Base-by-base conservation (phyloP, 768 basidiomycete species). In the Podaxis sp. region DNA sequence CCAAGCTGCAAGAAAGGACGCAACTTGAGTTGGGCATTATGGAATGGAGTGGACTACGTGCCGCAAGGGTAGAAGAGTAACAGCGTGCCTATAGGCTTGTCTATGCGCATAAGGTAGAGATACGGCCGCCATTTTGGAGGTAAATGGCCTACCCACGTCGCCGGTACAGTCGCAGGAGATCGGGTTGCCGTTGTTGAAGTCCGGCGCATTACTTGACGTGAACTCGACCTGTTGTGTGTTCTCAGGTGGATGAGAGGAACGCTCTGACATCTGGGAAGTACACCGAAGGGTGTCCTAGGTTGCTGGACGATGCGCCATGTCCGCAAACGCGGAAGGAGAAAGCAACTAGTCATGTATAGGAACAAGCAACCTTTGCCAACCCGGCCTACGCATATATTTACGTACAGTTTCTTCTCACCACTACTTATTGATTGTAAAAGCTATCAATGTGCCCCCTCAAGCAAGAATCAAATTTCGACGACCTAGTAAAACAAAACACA, bases 41-140 rank as follows among this genome's bases (percentile, higher is more conserved):
- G 5, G 46, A 14, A 18, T 13, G 27, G 51, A 56, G 28, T 46
- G 4, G 52, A 84, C 88, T 66, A 25, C 59, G 5, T 58, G 97
- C 96, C 84, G 72, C 97, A 98, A 1, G 97, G 97, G 76, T 93
- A 95, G 71, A 90, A 96, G 14, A 99, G 79, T 13, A 99, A 73
- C 48, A 95, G 76, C 0, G 93, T 93, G 35, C 97, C 97, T 61
- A 97, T 98, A 16, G 97, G 96, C 70, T 98, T 99, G 77, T 99
- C 95, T 40, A 96, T 80, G 58, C 97, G 84, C 48, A 89, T 90
- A 25, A 99, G 78, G 68, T 90, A 87, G 2, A 95, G 68, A 72
- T 98, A 99, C 4, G 97, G 95, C 51, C 77, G 82, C 35, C 83
- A 64, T 71, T 75, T 77, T 4, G 72, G 65, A 14, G 90, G 90